Evolutionary conservation across 1,284 basidiomycete genomes (phyloP).

Genomic region (Lignosus rhinocerotis): DNA sequence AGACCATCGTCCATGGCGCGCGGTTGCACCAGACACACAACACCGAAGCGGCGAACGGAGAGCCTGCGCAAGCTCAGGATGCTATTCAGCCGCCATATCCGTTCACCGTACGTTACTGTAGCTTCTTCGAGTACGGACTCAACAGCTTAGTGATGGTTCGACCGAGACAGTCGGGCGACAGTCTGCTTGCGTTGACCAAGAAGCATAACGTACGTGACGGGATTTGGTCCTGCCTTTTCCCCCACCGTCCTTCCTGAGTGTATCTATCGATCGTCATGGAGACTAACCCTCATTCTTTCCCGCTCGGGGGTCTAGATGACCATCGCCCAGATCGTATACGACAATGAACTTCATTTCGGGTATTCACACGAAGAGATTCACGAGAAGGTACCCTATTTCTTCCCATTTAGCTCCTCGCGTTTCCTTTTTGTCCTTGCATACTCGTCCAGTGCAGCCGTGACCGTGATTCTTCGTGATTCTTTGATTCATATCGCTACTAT

Average conservation of each 20-base stretch:
- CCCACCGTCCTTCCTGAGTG: background rate
- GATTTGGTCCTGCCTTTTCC: background rate
- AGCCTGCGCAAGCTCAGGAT: constrained; percentile 30
- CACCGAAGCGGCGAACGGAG: constrained; percentile 36
- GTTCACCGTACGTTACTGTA: constrained; percentile 47
- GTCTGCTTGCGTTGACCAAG: constrained; percentile 74
- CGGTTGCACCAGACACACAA: constrained; percentile 74
- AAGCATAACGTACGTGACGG: constrained; percentile 74
- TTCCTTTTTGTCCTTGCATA: background rate
- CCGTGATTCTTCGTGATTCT: background rate
- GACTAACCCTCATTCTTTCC: constrained; percentile 21
- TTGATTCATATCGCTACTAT: background rate
- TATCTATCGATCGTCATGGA: constrained; percentile 14
- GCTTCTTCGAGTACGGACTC: background rate
- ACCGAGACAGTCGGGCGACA: constrained; percentile 61
- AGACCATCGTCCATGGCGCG: constrained; percentile 74
- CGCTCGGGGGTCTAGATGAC: constrained; percentile 61
- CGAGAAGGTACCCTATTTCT: constrained; percentile 52
- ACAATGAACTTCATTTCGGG: constrained; percentile 87
- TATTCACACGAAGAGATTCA: constrained; percentile 77
- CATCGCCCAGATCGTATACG: constrained; percentile 93
- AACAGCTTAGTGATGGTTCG: background rate
- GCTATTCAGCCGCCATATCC: constrained; percentile 73
- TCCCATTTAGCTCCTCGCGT: background rate
- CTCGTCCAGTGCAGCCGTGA: constrained; percentile 36